Evolutionary conservation across 352 stramenopile genomes (phyloP).

Genomic region (Pythium phragmitis): DNA sequence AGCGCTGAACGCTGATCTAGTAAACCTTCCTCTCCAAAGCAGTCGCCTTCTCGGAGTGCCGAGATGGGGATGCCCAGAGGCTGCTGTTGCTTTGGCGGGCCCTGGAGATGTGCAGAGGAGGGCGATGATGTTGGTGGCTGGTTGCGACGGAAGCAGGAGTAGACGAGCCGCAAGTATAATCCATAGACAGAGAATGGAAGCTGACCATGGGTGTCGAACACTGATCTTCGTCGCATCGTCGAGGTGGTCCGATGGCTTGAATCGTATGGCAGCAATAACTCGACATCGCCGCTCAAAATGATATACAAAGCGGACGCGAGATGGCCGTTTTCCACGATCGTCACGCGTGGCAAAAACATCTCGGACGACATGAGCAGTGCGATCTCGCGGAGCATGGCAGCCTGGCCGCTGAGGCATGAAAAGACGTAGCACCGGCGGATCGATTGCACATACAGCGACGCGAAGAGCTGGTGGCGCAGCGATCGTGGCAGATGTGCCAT

Average conservation of each 20-base stretch:
- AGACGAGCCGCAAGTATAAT: neutral
- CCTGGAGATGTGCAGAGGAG: neutral
- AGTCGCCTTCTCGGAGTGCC: conserved; percentile 49
- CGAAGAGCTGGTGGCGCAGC: conserved; percentile 36
- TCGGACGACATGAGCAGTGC: conserved; percentile 41
- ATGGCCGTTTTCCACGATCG: conserved; percentile 51
- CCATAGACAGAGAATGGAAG: conserved; percentile 7
- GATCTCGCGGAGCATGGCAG: conserved; percentile 20
- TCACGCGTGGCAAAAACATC: conserved; percentile 55
- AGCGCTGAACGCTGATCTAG: conserved; percentile 9
- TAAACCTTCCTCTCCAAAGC: conserved; percentile 57
- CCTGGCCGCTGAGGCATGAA: conserved; percentile 13
- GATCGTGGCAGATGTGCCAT: conserved; percentile 52
- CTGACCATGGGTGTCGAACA: neutral
- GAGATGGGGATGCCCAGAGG: conserved; percentile 35
- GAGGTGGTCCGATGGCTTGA: conserved; percentile 6
- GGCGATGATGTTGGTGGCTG: neutral
- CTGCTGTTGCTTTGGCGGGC: neutral
- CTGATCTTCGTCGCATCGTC: neutral
- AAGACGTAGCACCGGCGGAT: conserved; percentile 29
- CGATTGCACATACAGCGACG: conserved; percentile 41
- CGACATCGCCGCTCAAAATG: conserved; percentile 53
- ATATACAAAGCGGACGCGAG: conserved; percentile 56
- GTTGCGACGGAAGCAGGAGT: neutral
- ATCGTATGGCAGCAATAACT: conserved; percentile 42